Evolutionary conservation across 179 eudicot species (phyloP).

Genomic region (Beta corolliflora): DNA sequence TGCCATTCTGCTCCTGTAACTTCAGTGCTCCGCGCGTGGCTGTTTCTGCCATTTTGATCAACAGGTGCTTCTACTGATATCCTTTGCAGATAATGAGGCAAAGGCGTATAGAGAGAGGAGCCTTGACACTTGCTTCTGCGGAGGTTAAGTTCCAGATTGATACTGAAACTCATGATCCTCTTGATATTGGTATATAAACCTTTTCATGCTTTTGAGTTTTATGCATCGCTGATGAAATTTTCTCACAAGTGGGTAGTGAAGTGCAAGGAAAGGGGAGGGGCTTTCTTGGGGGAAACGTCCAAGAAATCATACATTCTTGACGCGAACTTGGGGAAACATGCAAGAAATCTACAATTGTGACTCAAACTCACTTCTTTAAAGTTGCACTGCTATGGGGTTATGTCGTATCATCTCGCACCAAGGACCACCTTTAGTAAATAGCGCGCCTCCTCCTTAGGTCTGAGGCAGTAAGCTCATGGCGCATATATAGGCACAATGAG

Average conservation of each 20-base stretch:
- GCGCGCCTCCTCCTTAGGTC: not conserved
- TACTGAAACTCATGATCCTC: conserved; percentile 97
- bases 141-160: conserved; percentile 98
- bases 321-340: too few species aligned
- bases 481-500: too few species aligned
- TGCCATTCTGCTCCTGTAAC: not conserved
- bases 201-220: conserved; percentile 3
- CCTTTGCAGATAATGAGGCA: conserved; percentile 83
- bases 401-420: not conserved
- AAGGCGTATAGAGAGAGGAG: conserved; percentile 96
- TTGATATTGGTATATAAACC: conserved; percentile 73
- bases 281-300: not conserved
- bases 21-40: not conserved
- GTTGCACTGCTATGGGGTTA: not conserved
- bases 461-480: not conserved
- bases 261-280: too few species aligned
- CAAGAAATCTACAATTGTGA: not conserved
- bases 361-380: not conserved
- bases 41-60: not conserved
- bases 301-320: not conserved
- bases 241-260: too few species aligned
- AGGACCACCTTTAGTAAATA: not conserved
- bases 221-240: not conserved
- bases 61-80: not conserved
- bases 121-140: conserved; percentile 96